These are phyloP conservation scores for Paramecium octaurelia DNA, from an alignment of 73 alveolate genomes.

Conservation along the genomic window DNA sequence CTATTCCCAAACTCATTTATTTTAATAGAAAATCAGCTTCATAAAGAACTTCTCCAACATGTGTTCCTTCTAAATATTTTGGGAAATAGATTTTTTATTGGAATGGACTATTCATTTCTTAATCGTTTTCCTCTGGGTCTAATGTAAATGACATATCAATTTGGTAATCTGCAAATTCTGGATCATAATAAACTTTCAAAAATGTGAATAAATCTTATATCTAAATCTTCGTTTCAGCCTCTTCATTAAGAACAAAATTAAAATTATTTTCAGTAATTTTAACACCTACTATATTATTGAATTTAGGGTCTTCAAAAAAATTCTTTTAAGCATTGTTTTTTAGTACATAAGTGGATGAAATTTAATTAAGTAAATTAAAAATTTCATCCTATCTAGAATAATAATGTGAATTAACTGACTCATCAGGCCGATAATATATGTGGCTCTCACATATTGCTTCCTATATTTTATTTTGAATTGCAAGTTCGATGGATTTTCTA, in stretches of 20 bases:
- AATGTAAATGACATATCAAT: not conserved
- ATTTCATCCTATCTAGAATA: not conserved
- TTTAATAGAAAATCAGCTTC: not conserved
- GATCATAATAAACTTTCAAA: not conserved
- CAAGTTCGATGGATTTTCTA: not conserved
- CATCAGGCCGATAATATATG: not conserved
- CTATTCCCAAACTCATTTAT: not conserved
- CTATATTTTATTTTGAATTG: not conserved
- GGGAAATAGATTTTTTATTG: not conserved
- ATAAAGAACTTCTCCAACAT: not conserved
- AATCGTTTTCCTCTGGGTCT: not conserved
- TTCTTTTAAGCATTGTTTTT: not conserved
- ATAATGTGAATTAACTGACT: not conserved
- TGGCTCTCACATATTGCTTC: not conserved
- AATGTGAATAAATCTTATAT: not conserved
- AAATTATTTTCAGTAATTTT: not conserved
- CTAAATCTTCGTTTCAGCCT: not conserved
- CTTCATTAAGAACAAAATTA: not conserved
- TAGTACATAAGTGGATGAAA: not conserved
- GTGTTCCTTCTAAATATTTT: not conserved
- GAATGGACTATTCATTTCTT: not conserved
- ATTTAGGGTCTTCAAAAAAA: not conserved
- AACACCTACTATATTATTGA: not conserved
- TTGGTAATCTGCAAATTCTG: not conserved
- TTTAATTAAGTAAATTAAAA: not conserved